Evolutionary conservation across 441 rosid species (phyloP), one percentile per base, ranked within the genome.

Genomic region (Manihot esculenta): DNA sequence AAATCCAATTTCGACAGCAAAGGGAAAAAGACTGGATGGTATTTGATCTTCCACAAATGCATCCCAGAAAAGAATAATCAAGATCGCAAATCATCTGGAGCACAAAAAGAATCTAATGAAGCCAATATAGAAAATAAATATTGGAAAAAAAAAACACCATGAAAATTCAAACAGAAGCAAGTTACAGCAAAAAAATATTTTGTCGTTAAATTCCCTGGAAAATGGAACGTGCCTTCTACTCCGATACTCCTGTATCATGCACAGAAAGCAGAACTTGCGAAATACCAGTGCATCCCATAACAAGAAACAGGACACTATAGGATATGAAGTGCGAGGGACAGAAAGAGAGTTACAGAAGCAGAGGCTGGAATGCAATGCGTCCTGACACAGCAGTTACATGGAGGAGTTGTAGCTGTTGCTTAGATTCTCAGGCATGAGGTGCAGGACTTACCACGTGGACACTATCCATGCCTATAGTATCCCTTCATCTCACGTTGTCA

Each of bases 381-480:
- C 21, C 47, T 41, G 80, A 20, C n/a, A 44, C 61, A 21, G 55
- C 65, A 64, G 62, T 42, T 66, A 23, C 74, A 63, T 11, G 74
- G 71, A 73, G 69, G 4, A 23, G 48, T n/a, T 17, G 4, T 21
- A 11, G 59, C 70, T 24, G 38, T 72, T 70, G 62, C 49, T 27
- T 57, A 70, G 90, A 82, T 82, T 82, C 87, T 68, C 50, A 51
- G 21, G 51, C 58, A 45, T 79, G 84, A 78, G 93, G 93, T 72
- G 64, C 66, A 68, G 69, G 47, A 10, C 5, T 20, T 62, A 85
- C 84, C 89, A 84, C 89, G 90, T 85, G 79, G 81, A 60, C 41
- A 21, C 68, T 5, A 53, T 66, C 49, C 68, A 54, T 64, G 72
- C 82, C 82, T 76, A 63, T 79, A 48, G 69, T 35, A 42, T 48